Evolutionary conservation across 306 rosid species (phyloP).

Genomic region (Fagus crenata): DNA sequence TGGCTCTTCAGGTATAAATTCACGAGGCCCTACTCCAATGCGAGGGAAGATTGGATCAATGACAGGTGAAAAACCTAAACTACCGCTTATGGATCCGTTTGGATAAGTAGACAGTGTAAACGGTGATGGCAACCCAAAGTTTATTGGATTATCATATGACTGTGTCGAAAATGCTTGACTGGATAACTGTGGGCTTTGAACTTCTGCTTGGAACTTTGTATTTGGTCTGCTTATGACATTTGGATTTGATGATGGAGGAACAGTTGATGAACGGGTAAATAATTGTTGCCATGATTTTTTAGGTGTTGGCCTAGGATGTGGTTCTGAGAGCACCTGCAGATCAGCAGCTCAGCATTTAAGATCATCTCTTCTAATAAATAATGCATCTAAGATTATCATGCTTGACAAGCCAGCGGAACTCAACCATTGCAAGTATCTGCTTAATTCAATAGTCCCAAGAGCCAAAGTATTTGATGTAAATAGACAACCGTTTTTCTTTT

Average conservation of each 20-base stretch:
- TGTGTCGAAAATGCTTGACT: constrained; percentile 58
- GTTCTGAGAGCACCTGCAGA: constrained; percentile 73
- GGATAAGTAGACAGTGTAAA: constrained; percentile 62
- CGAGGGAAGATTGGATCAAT: constrained; percentile 70
- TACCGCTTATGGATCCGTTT: constrained; percentile 48
- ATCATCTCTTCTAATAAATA: constrained; percentile 23
- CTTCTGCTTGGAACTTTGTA: constrained; percentile 63
- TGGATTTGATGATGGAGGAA: constrained; percentile 56
- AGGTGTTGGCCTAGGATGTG: constrained; percentile 64
- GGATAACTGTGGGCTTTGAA: constrained; percentile 52
- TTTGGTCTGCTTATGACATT: constrained; percentile 88
- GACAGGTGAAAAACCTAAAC: constrained; percentile 86
- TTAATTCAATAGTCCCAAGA: constrained; percentile 11
- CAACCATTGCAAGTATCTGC: neutral
- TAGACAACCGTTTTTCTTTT: neutral
- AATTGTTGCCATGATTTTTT: constrained; percentile 96
- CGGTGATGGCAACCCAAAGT: constrained; percentile 88
- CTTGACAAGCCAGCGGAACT: constrained; percentile 21
- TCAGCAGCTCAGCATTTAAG: constrained; percentile 35
- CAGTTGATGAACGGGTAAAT: constrained; percentile 75
- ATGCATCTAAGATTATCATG: neutral
- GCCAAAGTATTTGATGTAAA: constrained; percentile 5
- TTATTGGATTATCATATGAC: constrained; percentile 78
- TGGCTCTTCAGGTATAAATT: constrained; percentile 66
- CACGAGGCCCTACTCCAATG: constrained; percentile 53